These are phyloP conservation scores for Chenopodium berlandieri DNA, from an alignment of 148 eudicot species.

Conservation along the genomic window DNA sequence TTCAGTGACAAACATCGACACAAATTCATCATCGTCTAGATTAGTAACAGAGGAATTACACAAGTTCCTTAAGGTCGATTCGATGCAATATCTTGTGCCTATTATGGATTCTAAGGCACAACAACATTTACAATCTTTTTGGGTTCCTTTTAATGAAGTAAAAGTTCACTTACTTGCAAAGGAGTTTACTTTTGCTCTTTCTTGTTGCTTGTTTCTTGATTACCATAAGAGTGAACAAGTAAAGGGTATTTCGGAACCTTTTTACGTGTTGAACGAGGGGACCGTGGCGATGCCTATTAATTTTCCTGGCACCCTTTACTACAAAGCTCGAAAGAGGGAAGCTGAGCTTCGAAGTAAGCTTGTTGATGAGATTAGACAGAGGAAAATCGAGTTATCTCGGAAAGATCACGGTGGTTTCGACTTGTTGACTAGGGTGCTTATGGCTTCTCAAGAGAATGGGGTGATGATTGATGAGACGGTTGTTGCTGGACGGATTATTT, in stretches of 20 bases:
- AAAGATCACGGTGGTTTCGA: neutral
- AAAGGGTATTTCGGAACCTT: neutral
- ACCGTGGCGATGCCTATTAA: neutral
- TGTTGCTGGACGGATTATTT: neutral
- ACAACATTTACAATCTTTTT: neutral
- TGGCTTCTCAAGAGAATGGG: neutral
- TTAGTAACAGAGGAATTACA: too few relatives aligned
- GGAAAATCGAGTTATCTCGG: neutral
- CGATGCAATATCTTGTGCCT: neutral
- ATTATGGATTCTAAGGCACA: neutral
- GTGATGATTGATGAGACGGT: neutral
- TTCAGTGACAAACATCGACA: neutral
- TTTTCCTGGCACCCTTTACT: slow-evolving; percentile 3
- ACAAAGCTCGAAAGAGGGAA: neutral
- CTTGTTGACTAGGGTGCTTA: neutral
- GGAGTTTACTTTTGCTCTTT: neutral
- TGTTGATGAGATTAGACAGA: neutral
- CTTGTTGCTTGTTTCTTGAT: neutral
- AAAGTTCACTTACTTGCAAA: slow-evolving; percentile 1
- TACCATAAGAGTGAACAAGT: neutral
- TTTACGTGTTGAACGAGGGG: neutral
- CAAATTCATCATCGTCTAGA: neutral
- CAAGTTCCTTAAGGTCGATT: neutral
- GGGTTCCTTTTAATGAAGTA: neutral
- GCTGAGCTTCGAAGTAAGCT: neutral